These are phyloP conservation scores for Leccinum pachyderme DNA, from an alignment of 1,284 basidiomycete species.

Conservation along the genomic window DNA sequence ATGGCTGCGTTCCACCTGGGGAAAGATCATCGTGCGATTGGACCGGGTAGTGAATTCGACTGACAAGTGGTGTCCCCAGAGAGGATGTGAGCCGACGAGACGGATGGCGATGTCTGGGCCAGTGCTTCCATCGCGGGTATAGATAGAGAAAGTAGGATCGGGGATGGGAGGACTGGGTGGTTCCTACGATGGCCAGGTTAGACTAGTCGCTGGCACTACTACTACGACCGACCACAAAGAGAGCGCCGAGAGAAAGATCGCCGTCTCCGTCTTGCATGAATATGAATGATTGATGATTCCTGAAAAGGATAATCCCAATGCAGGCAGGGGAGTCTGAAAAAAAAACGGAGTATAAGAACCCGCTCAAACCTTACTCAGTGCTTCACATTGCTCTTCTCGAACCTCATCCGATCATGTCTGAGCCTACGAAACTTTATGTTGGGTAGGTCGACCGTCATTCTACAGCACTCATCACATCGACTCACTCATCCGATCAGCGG, in stretches of 20 bases:
- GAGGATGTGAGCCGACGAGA: conserved; percentile 83
- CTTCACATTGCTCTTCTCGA: neutral
- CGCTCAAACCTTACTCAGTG: neutral
- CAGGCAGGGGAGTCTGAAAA: neutral
- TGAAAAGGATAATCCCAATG: no score
- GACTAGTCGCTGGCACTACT: no score
- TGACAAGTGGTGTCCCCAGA: conserved; percentile 91
- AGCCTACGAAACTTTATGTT: neutral
- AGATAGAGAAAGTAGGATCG: conserved; percentile 50
- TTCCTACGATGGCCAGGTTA: no score
- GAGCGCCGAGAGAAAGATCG: neutral
- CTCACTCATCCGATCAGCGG: neutral
- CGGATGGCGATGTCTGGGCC: conserved; percentile 56
- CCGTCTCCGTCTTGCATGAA: neutral
- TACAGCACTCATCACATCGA: neutral
- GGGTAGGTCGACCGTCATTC: neutral
- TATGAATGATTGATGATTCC: no score
- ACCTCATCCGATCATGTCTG: neutral
- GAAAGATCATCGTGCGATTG: neutral
- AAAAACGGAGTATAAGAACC: neutral
- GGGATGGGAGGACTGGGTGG: conserved; percentile 59
- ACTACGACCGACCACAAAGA: neutral
- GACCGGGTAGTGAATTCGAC: conserved; percentile 20
- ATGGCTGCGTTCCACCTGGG: conserved; percentile 84
- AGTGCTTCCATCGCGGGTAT: conserved; percentile 34